Base-by-base conservation (phyloP, 805 yeast genomes). In the Starmerella ratchasimensis region DNA sequence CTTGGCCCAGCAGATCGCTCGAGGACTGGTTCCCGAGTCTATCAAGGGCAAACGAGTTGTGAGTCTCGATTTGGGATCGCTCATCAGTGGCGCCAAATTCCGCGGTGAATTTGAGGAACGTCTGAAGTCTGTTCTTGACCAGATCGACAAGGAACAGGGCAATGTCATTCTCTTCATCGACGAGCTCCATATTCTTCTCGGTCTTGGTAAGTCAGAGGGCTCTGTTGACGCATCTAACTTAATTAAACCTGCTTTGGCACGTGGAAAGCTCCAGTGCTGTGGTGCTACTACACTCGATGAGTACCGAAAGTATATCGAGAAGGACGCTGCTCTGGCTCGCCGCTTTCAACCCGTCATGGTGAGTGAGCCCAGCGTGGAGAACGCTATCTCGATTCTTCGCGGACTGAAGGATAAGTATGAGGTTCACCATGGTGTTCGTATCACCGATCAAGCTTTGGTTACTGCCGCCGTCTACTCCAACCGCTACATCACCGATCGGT, bases 131-230 rank as follows among this genome's bases (percentile, higher is more conserved):
- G 97, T 90, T 25, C 68, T 90, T 56, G 83, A 76, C 56, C 98
- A 88, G 53, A 80, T 90, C 51, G 94, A 83, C 58, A 79, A 83
- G 51, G 77, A 94, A 2, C 74, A 77, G 51, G 80, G 74, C 35
- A 71, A 83, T 71, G 82, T 90, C 48, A 77, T 90, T 48, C 68
- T 90, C 43, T 90, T 90, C 64, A 82, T 90, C 52, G 98, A 90
- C 64, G 98, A 90, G 63, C 86, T 90, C 57, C 98, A 90, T 63
- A 90, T 90, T 94, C 72, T 90, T 48, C 88, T 90, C 95, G 98
- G 98, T 51, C 94, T 88, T 56, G 98, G 98, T 57, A 90, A 86
- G 62, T 74, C 80, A 43, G 98, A 88, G 53, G 98, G 97, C 3
- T 73, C 94, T 3, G 86, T 90, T 57, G 97, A 90, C 59, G 97